A percentile compares a stretch with the other conserved stretches of the same genome.
Conservation (phyloP, 352 stramenopile genomes). For the Globisporangium rhizosaccharum region DNA sequence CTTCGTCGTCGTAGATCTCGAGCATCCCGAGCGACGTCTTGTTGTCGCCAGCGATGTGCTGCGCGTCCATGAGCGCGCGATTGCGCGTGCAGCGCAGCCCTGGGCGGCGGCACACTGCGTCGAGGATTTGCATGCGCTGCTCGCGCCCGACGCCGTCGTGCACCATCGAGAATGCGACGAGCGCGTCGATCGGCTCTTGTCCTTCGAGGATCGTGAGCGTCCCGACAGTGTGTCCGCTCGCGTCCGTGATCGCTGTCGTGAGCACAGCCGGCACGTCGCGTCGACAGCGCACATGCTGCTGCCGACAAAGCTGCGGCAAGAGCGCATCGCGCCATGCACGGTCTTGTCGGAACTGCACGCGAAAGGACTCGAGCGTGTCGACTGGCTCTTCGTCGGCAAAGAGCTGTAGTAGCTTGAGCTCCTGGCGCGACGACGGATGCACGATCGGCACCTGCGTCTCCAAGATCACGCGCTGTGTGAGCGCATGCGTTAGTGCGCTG, state of each 20-base stretch:
- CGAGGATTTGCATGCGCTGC: too few species aligned
- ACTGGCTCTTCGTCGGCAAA: slow-evolving; percentile 41
- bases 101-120: not conserved
- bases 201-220: too few species aligned
- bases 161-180: too few species aligned
- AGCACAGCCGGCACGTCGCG: too few species aligned
- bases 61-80: slow-evolving; percentile 37
- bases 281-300: not conserved
- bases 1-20: slow-evolving; percentile 58
- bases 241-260: too few species aligned
- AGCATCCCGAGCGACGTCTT: slow-evolving; percentile 24
- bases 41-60: slow-evolving; percentile 29
- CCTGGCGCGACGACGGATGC: slow-evolving; percentile 11
- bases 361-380: slow-evolving; percentile 48
- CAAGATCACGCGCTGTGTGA: slow-evolving; percentile 4
- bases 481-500: too few species aligned
- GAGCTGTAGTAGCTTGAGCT: slow-evolving; percentile 24
- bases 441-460: slow-evolving; percentile 11
- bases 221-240: too few species aligned
- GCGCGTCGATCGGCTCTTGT: too few species aligned
- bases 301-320: slow-evolving; percentile 37
- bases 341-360: slow-evolving; percentile 26
- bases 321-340: slow-evolving; percentile 28
- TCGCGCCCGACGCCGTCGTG: too few species aligned
- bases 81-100: slow-evolving; percentile 31